These are phyloP conservation scores for Lindgomyces ingoldianus DNA, from an alignment of 495 filamentous ascomycete species.

Conservation along the genomic window DNA sequence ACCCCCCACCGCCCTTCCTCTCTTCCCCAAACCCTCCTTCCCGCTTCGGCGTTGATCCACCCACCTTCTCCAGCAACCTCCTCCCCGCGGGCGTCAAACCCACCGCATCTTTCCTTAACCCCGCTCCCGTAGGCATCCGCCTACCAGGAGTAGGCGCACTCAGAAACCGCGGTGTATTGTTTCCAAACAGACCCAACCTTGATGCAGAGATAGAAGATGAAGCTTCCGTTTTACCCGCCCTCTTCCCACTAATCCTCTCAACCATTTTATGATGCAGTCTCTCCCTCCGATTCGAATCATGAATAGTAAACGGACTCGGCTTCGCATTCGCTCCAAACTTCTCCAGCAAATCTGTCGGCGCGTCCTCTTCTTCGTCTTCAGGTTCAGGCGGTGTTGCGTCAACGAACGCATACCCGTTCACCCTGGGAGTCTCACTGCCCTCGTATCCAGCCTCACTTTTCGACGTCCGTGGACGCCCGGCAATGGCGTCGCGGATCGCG, in stretches of 20 bases:
- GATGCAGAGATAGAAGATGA: background rate
- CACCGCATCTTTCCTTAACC: constrained; percentile 42
- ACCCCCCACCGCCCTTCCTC: constrained; percentile 37
- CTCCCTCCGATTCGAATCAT: constrained; percentile 75
- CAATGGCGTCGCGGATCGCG: constrained; percentile 82
- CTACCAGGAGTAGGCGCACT: constrained; percentile 59
- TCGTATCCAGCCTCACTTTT: constrained; percentile 66
- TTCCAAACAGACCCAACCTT: constrained; percentile 36
- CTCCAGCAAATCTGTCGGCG: constrained; percentile 36
- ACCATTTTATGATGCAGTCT: constrained; percentile 88
- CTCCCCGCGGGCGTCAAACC: constrained; percentile 78
- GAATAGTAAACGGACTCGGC: constrained; percentile 80
- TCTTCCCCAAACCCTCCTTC: constrained; percentile 42
- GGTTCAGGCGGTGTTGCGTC: constrained; percentile 59
- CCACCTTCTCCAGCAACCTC: constrained; percentile 62
- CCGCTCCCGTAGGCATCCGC: constrained; percentile 6
- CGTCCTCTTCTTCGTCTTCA: constrained; percentile 41
- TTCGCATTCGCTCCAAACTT: constrained; percentile 62
- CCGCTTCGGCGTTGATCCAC: constrained; percentile 47
- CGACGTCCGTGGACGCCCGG: constrained; percentile 64
- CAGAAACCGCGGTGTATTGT: constrained; percentile 66
- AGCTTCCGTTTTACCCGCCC: constrained; percentile 53
- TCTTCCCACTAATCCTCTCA: constrained; percentile 67
- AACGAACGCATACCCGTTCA: constrained; percentile 92
- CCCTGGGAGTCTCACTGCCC: constrained; percentile 77